Conservation (phyloP, 768 basidiomycete species). For the Suillus tomentosus region DNA sequence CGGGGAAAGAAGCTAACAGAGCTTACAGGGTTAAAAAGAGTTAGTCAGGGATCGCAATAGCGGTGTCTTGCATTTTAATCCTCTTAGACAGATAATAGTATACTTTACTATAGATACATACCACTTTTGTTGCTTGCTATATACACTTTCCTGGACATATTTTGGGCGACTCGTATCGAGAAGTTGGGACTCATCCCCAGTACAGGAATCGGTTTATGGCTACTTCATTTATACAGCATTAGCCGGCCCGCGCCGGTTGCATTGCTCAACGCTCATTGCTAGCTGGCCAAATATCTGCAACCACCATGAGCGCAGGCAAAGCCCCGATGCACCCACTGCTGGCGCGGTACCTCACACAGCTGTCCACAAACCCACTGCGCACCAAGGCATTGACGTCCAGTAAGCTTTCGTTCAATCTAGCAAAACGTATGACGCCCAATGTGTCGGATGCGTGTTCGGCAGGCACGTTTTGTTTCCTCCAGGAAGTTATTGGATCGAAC, state of each 20-base stretch:
- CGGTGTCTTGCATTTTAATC: conserved; percentile 5
- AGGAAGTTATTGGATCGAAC: conserved; percentile 80
- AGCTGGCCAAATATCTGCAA: conserved; percentile 24
- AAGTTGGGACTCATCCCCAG: background rate
- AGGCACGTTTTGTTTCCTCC: conserved; percentile 65
- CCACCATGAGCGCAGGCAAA: conserved; percentile 42
- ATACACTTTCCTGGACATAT: background rate
- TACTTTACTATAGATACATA: conserved; percentile 22
- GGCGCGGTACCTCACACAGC: conserved; percentile 68
- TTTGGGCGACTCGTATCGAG: background rate
- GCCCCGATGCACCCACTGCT: conserved; percentile 49
- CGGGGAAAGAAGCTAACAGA: background rate
- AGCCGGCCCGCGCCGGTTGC: background rate
- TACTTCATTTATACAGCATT: no score
- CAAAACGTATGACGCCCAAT: conserved; percentile 7
- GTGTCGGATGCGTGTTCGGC: conserved; percentile 4
- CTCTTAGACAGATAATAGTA: conserved; percentile 21
- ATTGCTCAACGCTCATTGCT: conserved; percentile 7
- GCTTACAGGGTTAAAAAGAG: conserved; percentile 52
- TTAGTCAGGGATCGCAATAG: conserved; percentile 22
- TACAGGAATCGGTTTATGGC: no score
- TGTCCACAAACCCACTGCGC: conserved; percentile 68
- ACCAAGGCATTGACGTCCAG: conserved; percentile 83
- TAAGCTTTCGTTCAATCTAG: conserved; percentile 26
- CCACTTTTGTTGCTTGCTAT: conserved; percentile 10